Base-by-base conservation (phyloP, 2,329 filamentous ascomycete species). In the Colletotrichum cordylinicola region DNA sequence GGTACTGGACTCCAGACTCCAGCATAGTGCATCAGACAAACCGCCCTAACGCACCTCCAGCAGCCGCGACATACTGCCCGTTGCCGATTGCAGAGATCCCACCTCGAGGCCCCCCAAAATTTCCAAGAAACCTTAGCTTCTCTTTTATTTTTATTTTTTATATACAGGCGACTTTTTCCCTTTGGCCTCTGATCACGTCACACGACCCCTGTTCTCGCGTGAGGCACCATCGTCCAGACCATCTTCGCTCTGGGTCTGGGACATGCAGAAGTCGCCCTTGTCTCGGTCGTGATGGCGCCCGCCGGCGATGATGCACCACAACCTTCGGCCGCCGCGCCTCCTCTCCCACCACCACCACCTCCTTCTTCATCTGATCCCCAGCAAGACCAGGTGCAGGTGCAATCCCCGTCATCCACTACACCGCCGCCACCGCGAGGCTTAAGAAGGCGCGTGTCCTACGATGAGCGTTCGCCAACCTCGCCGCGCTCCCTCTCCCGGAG, bases 181-280 rank as follows among this genome's bases (percentile, higher is more conserved):
- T 67, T 56, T 48, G 43, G 43, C 43, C 43, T 55, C 55, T 43
- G 55, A 78, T 67, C 24, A 76, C 48, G n/a, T 83, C 84, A 72
- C 86, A 85, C 35, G 76, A 77, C 75, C 75, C 77, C 58, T 75
- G 77, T 67, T 67, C 62, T 74, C 52, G 72, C 72, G 77, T 48
- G 48, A 64, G 62, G 35, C 68, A 52, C 71, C 27, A 67, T 48
- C 58, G 16, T 64, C 60, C 65, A 65, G 56, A 60, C 58, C 29
- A 21, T 48, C 31, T 35, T 18, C 60, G 39, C 39, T n/a, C 43
- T 64, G 39, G 67, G 35, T 39, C 56, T 67, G 24, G 70, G 64
- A 67, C 64, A 73, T 67, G 69, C 64, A 60, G 16, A 24, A 35
- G 31, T 43, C 43, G 56, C 55, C 55, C 39, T 31, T 60, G 56